Percentiles rank a stretch among this genome's conserved stretches.
Conservation (phyloP, 306 rosid genomes). For the Cucumis cinereus region DNA sequence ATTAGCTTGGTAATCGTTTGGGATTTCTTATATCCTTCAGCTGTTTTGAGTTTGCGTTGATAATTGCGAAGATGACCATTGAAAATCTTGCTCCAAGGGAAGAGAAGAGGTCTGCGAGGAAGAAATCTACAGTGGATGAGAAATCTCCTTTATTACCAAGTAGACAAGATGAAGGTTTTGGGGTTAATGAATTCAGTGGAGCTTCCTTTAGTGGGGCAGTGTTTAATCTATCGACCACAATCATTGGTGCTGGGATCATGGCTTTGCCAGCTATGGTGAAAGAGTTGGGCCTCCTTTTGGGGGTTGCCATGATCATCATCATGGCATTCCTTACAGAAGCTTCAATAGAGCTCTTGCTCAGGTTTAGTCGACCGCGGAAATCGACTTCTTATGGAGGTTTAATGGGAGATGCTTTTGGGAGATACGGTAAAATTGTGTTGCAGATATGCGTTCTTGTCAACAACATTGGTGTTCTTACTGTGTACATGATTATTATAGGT, state of each 20-base stretch:
- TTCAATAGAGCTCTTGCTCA: conserved; percentile 25
- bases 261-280: conserved; percentile 31
- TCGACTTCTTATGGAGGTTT: conserved; percentile 20
- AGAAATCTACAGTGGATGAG: background rate
- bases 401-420: conserved; percentile 29
- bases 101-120: conserved; percentile 11
- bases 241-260: conserved; percentile 33
- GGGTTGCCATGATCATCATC: conserved; percentile 12
- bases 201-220: conserved; percentile 28
- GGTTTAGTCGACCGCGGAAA: conserved; percentile 20
- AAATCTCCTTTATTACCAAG: conserved; percentile 20
- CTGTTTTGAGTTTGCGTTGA: background rate
- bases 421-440: conserved; percentile 13
- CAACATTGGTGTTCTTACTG: conserved; percentile 25
- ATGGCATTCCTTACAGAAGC: conserved; percentile 25
- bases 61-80: background rate
- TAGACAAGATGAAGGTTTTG: conserved; percentile 2
- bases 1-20: background rate
- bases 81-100: background rate
- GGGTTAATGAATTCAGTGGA: conserved; percentile 11
- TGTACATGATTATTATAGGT: conserved; percentile 39
- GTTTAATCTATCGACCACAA: conserved; percentile 23
- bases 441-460: conserved; percentile 23
- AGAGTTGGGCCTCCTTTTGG: conserved; percentile 24
- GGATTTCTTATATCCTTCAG: background rate